Base-by-base conservation (phyloP, 768 basidiomycete genomes). In the Sarcomyxa edulis region DNA sequence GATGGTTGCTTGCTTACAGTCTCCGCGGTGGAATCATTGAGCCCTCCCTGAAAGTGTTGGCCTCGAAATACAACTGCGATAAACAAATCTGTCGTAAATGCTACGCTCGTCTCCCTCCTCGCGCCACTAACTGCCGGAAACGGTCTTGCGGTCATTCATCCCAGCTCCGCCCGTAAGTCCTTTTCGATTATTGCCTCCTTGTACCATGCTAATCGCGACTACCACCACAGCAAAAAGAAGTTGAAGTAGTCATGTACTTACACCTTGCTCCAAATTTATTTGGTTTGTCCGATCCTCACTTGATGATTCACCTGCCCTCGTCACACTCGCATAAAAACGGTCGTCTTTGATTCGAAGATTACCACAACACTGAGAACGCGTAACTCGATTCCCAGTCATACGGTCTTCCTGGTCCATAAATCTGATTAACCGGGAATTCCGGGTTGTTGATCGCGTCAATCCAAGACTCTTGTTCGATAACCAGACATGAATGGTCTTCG, bases 1-100 rank as follows among this genome's bases (percentile, higher is more conserved):
- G 16, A 8, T 32, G 15, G 10, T 23, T 15, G 19, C n/a, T 38
- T 1, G 14, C n/a, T 11, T 26, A 8, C 48, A 87, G 87, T 73
- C 89, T 95, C 53, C 87, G 92, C 63, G 94, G 96, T 46, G 96
- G 96, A 37, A 92, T 99, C 73, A 98, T 99, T 51, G 96, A 99
- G 71, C 96, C 96, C 47, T 98, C 96, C 48, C 72, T 99, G 58
- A 97, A 97, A 70, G 91, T 92, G 29, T 81, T 98, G 45, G 96
- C 96, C 42, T 77, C 84, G 61, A 95, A 95, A 66, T 96, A 93
- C 81, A 97, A 97, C 72, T 97, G 93, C 64, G 92, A 96, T 69
- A 95, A 95, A 76, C 90, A 94, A 62, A 97, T 97, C 56, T 98
- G 96, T 79, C 92, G 96, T 66, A 97, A 97, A 68, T 98, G 96